Evolutionary conservation across 192 early-diverging fungal genomes (phyloP), one percentile per base, ranked within the genome.

Genomic region (Coemansia reversa): DNA sequence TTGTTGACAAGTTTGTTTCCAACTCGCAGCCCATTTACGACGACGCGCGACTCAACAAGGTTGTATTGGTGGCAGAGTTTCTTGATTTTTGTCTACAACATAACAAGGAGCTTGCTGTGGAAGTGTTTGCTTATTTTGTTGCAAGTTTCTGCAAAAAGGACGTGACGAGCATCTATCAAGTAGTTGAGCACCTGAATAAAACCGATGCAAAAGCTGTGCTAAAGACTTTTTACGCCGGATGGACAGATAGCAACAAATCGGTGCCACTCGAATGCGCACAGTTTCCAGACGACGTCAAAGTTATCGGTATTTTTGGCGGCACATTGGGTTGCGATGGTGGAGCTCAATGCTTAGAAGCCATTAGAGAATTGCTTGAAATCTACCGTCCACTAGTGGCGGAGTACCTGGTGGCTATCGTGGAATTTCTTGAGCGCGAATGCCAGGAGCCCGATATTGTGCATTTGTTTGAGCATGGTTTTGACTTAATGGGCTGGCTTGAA

Each of bases 251-350:
- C 20, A 2, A 2, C 14, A 16, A 19, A 27, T 7, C 16, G 1
- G 54, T 55, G 22, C 28, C 28, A 7, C 18, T 19, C 14, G 4
- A 32, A 51, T 0, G 55, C 33, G 5, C 60, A 63, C 16, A 52
- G 85, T 39, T 52, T 69, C 5, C 55, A 12, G 72, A 74, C 19
- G 84, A 84, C 47, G 72, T 75, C 54, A 52, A 23, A 2, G 60
- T 88, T 12, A 87, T 93, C 62, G 92, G 92, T 35, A 80, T 94
- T 55, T 97, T 97, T 85, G 95, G 95, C 50, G 95, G 95, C 51
- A 45, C 39, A 14, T 14, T 92, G 94, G 72, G 51, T 8, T 92
- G 91, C 50, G 93, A 52, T 25, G 55, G 58, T 28, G 63, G 60
- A 9, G 27, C 50, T 0, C 57, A 55, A 32, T 94, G 92, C 82